A percentile compares a stretch with the other conserved stretches of the same genome.
phyloP scores from a whole-genome alignment of 2,329 filamentous ascomycete species.

The Aspergillus sp. region DNA sequence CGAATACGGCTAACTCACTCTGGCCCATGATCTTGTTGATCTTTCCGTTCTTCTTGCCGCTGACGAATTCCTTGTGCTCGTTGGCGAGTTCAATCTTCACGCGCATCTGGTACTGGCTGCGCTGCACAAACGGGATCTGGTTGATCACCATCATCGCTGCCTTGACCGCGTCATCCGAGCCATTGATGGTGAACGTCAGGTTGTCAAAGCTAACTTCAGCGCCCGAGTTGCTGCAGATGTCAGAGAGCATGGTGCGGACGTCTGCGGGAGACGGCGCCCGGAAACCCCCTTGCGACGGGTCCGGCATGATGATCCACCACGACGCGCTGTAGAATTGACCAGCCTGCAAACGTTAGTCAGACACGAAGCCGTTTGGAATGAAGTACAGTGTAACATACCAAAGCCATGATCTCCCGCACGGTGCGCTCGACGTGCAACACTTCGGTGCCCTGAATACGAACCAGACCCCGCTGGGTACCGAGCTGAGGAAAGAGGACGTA shows the following conservation, averaged over 20 bases:
- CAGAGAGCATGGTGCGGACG: conserved; percentile 84
- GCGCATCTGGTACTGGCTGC: conserved; percentile 86
- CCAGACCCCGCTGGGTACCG: conserved; percentile 78
- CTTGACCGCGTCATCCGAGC: conserved; percentile 95
- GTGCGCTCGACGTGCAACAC: conserved; percentile 93
- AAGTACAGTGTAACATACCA: conserved; percentile 56
- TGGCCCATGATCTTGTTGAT: conserved; percentile 99
- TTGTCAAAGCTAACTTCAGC: conserved; percentile 95
- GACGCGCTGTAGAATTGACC: conserved; percentile 97
- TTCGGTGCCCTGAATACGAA: conserved; percentile 90
- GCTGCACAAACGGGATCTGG: conserved; percentile 83
- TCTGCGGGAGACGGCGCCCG: conserved; percentile 66
- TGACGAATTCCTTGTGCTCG: conserved; percentile 99
- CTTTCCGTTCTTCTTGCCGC: conserved; percentile 99
- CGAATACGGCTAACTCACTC: conserved; percentile 57
- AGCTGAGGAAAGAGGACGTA: conserved; percentile 90
- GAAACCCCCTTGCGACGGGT: conserved; percentile 61
- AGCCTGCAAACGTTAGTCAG: conserved; percentile 56
- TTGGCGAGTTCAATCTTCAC: conserved; percentile 99
- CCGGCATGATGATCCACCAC: conserved; percentile 87
- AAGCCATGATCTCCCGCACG: conserved; percentile 90
- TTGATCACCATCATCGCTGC: conserved; percentile 92
- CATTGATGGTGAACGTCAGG: conserved; percentile 88
- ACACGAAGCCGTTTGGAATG: neutral
- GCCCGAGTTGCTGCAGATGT: conserved; percentile 94